Base-by-base conservation (phyloP, 306 rosid species). In the Casuarina glauca region DNA sequence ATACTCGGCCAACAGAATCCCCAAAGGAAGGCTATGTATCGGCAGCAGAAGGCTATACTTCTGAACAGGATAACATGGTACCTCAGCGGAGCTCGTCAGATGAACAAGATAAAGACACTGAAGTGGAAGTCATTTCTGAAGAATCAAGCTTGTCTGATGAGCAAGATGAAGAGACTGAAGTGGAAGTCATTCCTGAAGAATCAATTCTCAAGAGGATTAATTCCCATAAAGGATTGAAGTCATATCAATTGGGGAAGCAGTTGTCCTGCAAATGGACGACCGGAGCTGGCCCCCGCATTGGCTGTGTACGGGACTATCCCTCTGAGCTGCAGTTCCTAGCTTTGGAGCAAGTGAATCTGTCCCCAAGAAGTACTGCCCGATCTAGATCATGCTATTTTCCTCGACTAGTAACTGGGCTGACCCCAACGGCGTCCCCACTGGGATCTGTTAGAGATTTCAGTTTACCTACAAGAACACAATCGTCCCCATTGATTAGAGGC, bases 261-360 rank as follows among this genome's bases (percentile, higher is more conserved):
- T 76, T 96, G 74, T 96, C 99, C 1, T 93, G 89, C 89, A 96
- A 89, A 82, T 96, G 99, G 99, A 96, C 99, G 50, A 93, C 99
- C 0, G 99, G 99, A 61, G 99, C 96, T 0, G 99, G 99, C 35
- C 99, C 99, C 0, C 91, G 99, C 69, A 96, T 96, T 13, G 91
- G 99, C 4, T 96, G 99, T 16, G 94, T 96, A 3, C 82, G 97
- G 79, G 97, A 93, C 85, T 93, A 93, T 71, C 99, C 99, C 19
- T 84, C 88, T 0, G 93, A 91, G 84, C 98, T 96, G 45, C 98
- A 89, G 85, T 77, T 91, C 69, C 82, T 82, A 51, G 99, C 96
- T 11, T 80, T 96, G 77, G 98, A 96, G 87, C 90, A 96, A 82
- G 96, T 96, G 72, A 87, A 78, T 81, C 81, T 96, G 77, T 96